A percentile compares a stretch with the other conserved stretches of the same genome.
Evolutionary conservation across 306 rosid genomes (phyloP).

Genomic region (Dicorynia guianensis): DNA sequence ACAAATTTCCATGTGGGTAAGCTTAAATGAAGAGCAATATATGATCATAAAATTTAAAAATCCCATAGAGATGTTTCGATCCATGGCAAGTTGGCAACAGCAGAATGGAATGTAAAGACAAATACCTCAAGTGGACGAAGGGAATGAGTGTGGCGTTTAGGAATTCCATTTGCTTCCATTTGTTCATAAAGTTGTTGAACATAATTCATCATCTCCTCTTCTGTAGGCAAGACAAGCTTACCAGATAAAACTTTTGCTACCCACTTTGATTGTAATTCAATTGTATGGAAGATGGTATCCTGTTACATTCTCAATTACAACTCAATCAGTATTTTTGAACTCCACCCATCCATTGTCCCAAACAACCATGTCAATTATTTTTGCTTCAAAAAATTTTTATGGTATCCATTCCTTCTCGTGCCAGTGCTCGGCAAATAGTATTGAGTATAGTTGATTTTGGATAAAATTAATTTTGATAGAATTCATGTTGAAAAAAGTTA

Average conservation of each 20-base stretch:
- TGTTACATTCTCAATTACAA: neutral
- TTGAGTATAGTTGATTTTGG: too few species aligned
- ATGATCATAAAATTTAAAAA: too few species aligned
- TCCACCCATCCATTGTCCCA: neutral
- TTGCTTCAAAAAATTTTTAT: too few species aligned
- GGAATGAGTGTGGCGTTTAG: constrained; percentile 17
- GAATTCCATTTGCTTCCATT: neutral
- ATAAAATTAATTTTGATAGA: too few species aligned
- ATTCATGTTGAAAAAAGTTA: too few species aligned
- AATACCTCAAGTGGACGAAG: constrained; percentile 40
- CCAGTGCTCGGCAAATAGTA: too few species aligned
- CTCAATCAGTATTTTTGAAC: neutral
- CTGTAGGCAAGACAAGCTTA: neutral
- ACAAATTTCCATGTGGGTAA: neutral
- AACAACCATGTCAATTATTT: too few species aligned
- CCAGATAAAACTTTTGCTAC: constrained; percentile 10
- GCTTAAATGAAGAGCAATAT: neutral
- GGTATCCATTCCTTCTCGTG: too few species aligned
- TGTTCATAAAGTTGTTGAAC: neutral
- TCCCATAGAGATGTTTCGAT: too few species aligned
- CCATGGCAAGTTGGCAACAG: too few species aligned
- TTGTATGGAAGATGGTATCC: neutral
- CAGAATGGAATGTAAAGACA: too few species aligned
- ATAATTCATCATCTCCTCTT: constrained; percentile 1
- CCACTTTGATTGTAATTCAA: constrained; percentile 22